Base-by-base conservation (phyloP, 2,329 filamentous ascomycete species). In the Dactylellina leptospora region DNA sequence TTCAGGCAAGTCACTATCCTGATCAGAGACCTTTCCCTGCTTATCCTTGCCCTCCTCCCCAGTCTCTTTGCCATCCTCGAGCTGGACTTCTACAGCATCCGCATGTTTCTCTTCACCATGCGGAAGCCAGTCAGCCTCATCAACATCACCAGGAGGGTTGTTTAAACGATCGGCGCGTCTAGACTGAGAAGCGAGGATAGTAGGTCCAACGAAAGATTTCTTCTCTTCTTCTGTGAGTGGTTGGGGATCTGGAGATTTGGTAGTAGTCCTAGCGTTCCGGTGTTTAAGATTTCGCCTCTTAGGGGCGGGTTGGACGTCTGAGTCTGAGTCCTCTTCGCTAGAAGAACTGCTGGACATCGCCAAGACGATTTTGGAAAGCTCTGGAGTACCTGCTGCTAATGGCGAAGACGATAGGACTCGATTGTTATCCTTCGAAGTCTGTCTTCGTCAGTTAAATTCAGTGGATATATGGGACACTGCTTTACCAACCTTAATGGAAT, bases 371-470 rank as follows among this genome's bases (percentile, higher is more conserved):
- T n/a, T 28, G 6, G 28, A 40, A 8, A 51, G 30, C 18, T 61
- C 56, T 22, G 56, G 56, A 16, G 56, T 61, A n/a, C 40, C 55
- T 13, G 42, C 28, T n/a, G 55, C 55, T 5, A 59, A 18, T 38
- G 55, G 55, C 18, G 55, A 47, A 11, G 55, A 30, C 11, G 55
- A 33, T 1, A 48, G 40, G 16, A 9, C 11, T 40, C 4, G 18
- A 9, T 23, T 27, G 1, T 42, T 28, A 3, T 10, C n/a, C n/a
- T 13, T 33, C 16, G 5, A 20, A 13, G 18, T 51, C 23, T 47
- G 3, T 23, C 20, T 47, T 16, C 23, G 4, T n/a, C n/a, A n/a
- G n/a, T n/a, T n/a, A n/a, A n/a, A n/a, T n/a, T n/a, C n/a, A n/a
- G n/a, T n/a, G n/a, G n/a, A n/a, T n/a, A n/a, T n/a, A n/a, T n/a